A percentile compares a stretch with the other conserved stretches of the same genome.
phyloP scores from a whole-genome alignment of 805 yeast species.

The Komagataella populi region DNA sequence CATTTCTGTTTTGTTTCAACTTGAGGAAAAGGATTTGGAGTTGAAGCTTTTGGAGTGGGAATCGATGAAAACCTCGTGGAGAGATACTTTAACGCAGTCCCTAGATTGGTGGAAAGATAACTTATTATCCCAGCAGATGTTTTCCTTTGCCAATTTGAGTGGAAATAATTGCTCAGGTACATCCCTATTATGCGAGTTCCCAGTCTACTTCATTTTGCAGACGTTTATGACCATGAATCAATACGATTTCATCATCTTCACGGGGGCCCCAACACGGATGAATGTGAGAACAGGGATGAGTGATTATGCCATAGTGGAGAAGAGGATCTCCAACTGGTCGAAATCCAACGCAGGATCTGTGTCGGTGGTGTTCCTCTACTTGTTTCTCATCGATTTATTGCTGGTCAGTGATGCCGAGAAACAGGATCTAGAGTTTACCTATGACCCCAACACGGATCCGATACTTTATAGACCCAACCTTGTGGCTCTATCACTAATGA shows the following conservation, averaged over 20 bases:
- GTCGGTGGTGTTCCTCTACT: slow-evolving; percentile 46
- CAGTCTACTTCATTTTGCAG: slow-evolving; percentile 55
- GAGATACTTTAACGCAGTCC: slow-evolving; percentile 46
- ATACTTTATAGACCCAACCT: slow-evolving; percentile 30
- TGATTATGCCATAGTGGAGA: slow-evolving; percentile 33
- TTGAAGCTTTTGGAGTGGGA: slow-evolving; percentile 24
- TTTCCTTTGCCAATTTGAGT: not conserved
- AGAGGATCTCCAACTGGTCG: slow-evolving; percentile 42
- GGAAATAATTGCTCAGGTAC: not conserved
- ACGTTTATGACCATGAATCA: slow-evolving; percentile 59
- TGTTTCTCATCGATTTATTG: slow-evolving; percentile 48
- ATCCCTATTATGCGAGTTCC: not conserved
- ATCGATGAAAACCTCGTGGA: slow-evolving; percentile 33
- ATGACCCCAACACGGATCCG: slow-evolving; percentile 35
- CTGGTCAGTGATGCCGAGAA: slow-evolving; percentile 32
- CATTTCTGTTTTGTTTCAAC: slow-evolving; percentile 44
- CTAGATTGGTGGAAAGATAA: slow-evolving; percentile 48
- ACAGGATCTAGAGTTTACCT: slow-evolving; percentile 26
- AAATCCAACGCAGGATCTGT: slow-evolving; percentile 31
- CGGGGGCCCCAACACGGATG: slow-evolving; percentile 77
- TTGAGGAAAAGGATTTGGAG: slow-evolving; percentile 44
- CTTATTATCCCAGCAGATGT: slow-evolving; percentile 4
- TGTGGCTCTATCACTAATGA: slow-evolving; percentile 25
- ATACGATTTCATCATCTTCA: slow-evolving; percentile 64
- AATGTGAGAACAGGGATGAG: slow-evolving; percentile 42